These are phyloP conservation scores for Colletotrichum limetticola DNA, from an alignment of 2,329 filamentous ascomycete species.

Conservation along the genomic window DNA sequence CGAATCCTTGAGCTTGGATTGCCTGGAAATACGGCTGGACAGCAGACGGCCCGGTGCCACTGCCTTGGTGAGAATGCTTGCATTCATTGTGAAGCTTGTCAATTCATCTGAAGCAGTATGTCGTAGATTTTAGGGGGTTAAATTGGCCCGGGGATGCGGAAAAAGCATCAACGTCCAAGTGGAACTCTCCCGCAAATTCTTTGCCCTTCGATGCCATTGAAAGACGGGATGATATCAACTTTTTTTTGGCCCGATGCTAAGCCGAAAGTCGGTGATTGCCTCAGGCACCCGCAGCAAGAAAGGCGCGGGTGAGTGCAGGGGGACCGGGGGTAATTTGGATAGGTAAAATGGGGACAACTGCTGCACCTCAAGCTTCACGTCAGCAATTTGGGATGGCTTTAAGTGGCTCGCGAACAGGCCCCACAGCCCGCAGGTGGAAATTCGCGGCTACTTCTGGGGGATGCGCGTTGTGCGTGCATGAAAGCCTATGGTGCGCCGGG, in stretches of 20 bases:
- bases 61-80: constrained; percentile 58
- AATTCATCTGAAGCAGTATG: constrained; percentile 30
- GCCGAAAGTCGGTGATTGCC: constrained; percentile 26
- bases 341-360: not conserved
- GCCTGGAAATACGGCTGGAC: constrained; percentile 48
- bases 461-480: constrained; percentile 20
- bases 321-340: not conserved
- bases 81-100: constrained; percentile 54
- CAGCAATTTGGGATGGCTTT: constrained; percentile 29
- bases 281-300: constrained; percentile 8
- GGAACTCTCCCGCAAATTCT: constrained; percentile 40
- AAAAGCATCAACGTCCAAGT: constrained; percentile 29
- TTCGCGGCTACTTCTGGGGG: constrained; percentile 19
- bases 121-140: constrained; percentile 25
- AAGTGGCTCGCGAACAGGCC: constrained; percentile 29
- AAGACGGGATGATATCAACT: constrained; percentile 35
- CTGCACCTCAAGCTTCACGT: constrained; percentile 14
- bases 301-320: not conserved
- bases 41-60: constrained; percentile 58
- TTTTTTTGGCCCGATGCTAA: constrained; percentile 34
- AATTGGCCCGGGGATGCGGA: constrained; percentile 17
- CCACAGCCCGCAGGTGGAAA: constrained; percentile 21
- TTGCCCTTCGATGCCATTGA: constrained; percentile 38
- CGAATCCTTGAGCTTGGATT: constrained; percentile 52
- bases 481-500: not conserved